Evolutionary conservation across 106 monocot genomes (phyloP), one percentile per base, ranked within the genome.

Genomic region (Platanthera guangdongensis): DNA sequence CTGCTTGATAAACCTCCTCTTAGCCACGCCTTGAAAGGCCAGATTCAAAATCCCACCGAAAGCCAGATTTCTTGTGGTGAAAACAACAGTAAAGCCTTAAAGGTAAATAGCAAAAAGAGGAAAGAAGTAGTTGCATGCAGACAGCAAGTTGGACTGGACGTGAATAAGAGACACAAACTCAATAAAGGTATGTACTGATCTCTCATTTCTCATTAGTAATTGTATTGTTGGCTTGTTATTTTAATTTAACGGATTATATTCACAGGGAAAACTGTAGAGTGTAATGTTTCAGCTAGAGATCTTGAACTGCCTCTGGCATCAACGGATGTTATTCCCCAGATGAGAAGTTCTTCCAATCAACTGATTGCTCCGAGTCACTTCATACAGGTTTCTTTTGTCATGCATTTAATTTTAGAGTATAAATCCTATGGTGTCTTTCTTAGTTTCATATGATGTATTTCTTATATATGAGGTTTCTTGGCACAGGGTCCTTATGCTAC

Each of bases 291-390:
- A 71, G n/a, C 71, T 60, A 80, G 74, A 68, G 84, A 87, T 16
- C 57, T 57, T 60, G 89, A 84, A 75, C 74, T 75, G 16, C 74
- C 76, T 47, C n/a, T 81, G 51, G 22, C 65, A 28, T 46, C 83
- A 19, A 68, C 47, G 48, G 76, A 53, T 54, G 68, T 74, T 81
- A 76, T 82, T 39, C 53, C 82, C 49, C 80, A 84, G 76, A 50
- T 64, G 18, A 84, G 81, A 49, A 79, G 74, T 73, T 77, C 84
- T 77, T 76, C 84, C 46, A 84, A 82, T 59, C 90, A 85, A 8
- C 87, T 87, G 49, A 75, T 90, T 78, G 57, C 80, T 32, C 78
- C 82, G 52, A 85, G 78, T 83, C 82, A 84, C 60, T 80, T 85
- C 63, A 74, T 90, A 64, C 90, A 87, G 90, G 90, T 90, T 21